Evolutionary conservation across 139 green algal species (phyloP), one percentile per base, ranked within the genome.

Genomic region (Tetradesmus obliquus): DNA sequence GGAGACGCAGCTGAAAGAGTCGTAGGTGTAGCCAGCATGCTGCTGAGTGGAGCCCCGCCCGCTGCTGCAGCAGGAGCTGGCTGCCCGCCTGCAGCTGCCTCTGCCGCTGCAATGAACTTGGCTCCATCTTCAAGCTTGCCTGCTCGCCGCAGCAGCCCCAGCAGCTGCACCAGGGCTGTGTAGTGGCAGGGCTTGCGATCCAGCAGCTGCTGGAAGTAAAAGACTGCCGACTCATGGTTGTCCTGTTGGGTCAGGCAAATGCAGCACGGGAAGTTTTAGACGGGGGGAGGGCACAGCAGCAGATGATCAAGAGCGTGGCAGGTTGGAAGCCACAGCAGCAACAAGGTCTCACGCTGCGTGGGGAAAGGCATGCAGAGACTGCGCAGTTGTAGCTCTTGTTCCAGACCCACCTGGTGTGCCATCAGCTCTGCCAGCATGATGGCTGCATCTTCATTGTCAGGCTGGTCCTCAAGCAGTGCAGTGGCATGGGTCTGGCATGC

Each of bases 351-450:
- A 45, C 32, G 32, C 32, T 45, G 32, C 32, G 32, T 45, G 32
- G 32, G 32, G 32, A 45, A 45, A 45, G 32, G 32, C 32, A 45
- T 45, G 32, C 32, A 45, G 32, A 45, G 32, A 45, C 32, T 45
- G 32, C 32, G 32, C 32, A 45, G 32, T 45, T 45, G 32, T 45
- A 45, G 32, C 32, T 45, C 32, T 45, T 45, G 32, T 45, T 45
- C 32, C 32, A 45, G 32, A 58, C 89, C 54, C 19, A 95, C 95
- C 94, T 97, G 94, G 82, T 96, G 94, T 85, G 96, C 95, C 94
- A 97, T 97, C 69, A 97, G 92, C 94, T 98, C 96, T n/a, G 96
- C 96, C 87, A 98, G 92, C 94, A 98, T 97, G 91, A 97, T 94
- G 53, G 88, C 90, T 2, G 95, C 96, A 90, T 97, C 95, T 84